These are phyloP conservation scores for Mariannaea elegans DNA, from an alignment of 2,329 filamentous ascomycete genomes.

Conservation along the genomic window DNA sequence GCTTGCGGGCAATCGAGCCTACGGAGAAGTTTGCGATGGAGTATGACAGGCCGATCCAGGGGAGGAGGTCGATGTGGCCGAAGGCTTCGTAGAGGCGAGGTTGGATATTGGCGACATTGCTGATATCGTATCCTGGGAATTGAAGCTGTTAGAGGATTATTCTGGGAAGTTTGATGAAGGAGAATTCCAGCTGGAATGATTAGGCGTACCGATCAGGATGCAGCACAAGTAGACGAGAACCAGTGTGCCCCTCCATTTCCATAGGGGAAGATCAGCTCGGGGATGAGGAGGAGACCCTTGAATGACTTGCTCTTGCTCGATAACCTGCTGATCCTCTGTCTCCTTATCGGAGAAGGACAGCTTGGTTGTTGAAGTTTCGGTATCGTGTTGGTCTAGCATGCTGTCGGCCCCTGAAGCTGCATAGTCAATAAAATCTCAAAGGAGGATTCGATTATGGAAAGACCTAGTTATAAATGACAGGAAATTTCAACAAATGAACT, in stretches of 20 bases:
- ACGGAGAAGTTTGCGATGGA: slow-evolving; percentile 45
- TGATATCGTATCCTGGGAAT: slow-evolving; percentile 50
- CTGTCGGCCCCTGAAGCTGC: neutral
- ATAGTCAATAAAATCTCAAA: neutral
- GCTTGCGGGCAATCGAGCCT: slow-evolving; percentile 46
- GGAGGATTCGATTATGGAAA: neutral
- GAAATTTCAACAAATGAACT: neutral
- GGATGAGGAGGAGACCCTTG: slow-evolving; percentile 9
- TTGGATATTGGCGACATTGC: slow-evolving; percentile 64
- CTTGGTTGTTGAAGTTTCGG: slow-evolving; percentile 6
- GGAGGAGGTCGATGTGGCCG: slow-evolving; percentile 48
- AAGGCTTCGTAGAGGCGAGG: slow-evolving; percentile 64
- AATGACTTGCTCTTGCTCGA: neutral
- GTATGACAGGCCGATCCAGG: slow-evolving; percentile 51
- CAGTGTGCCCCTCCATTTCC: slow-evolving; percentile 21
- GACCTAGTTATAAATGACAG: neutral
- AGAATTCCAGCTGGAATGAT: neutral
- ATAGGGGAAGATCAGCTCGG: slow-evolving; percentile 12
- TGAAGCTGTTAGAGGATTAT: neutral
- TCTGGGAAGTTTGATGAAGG: fast-evolving
- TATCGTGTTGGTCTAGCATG: slow-evolving; percentile 14
- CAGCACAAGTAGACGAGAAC: slow-evolving; percentile 14
- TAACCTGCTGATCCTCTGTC: neutral
- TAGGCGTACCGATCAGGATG: slow-evolving; percentile 17
- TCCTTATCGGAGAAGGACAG: slow-evolving; percentile 18